Conservation (phyloP, 2,329 filamentous ascomycete genomes). For the Neofusicoccum ribis region DNA sequence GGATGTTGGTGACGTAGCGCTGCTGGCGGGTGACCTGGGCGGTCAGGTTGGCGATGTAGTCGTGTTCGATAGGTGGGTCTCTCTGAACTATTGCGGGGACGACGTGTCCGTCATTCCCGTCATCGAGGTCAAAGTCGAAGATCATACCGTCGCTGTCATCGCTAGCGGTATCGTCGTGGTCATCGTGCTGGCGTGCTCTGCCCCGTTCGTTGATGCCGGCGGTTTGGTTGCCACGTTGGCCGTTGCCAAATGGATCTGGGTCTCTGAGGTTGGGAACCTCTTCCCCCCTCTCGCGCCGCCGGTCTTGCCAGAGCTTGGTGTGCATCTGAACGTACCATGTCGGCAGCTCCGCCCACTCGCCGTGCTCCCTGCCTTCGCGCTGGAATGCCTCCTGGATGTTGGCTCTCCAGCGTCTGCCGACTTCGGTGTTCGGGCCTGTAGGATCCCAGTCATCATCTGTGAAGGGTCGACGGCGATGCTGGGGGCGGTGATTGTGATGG, state of each 20-base stretch:
- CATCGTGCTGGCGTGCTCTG: too few relatives aligned
- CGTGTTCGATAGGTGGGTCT: background rate
- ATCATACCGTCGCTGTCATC: background rate
- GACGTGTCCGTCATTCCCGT: background rate
- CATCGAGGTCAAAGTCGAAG: slow-evolving; percentile 1
- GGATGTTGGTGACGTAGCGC: background rate
- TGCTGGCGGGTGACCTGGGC: background rate
- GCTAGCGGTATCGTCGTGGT: background rate
- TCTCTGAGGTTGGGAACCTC: background rate
- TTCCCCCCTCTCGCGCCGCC: background rate
- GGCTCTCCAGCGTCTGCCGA: background rate
- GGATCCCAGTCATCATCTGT: background rate
- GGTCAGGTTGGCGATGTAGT: background rate
- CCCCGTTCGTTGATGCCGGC: too few relatives aligned
- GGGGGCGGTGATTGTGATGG: background rate
- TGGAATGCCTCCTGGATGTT: background rate
- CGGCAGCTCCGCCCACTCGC: background rate
- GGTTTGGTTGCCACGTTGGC: background rate
- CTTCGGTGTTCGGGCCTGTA: background rate
- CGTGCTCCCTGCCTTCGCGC: background rate
- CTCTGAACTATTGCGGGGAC: background rate
- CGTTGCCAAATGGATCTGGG: too few relatives aligned
- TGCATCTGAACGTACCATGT: background rate
- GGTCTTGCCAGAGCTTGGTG: background rate
- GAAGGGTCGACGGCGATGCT: background rate